Base-by-base conservation (phyloP, 2,329 filamentous ascomycete species). In the Penicillium fuscoglaucum region DNA sequence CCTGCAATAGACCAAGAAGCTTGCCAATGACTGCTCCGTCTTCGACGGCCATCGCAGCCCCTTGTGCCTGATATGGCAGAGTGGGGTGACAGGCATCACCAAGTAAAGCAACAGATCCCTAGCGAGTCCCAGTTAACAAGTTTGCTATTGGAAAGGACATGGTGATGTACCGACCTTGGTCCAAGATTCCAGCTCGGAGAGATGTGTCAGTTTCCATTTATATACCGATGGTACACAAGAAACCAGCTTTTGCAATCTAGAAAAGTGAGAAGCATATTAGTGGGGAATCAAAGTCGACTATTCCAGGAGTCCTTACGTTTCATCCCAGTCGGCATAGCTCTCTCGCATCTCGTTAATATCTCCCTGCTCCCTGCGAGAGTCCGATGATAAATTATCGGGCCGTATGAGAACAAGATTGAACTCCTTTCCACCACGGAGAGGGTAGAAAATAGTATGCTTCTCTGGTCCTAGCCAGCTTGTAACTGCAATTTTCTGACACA, bases 401-500 rank as follows among this genome's bases (percentile, higher is more conserved):
- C 83, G 80, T 0, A 89, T 73, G 0, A 89, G 74, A 0, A 89
- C 87, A 3, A 90, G 78, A 55, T 90, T 90, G 62, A 83, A 87
- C 73, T 85, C 80, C 0, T 76, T 74, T 0, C 85, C 84, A 0
- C 75, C 79, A 1, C 84, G 79, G 52, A 90, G 70, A 1, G 84
- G 84, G 67, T 89, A 90, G 0, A 81, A 83, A 0, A 89, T 83
- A 0, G 80, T 83, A 59, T 90, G 86, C 1, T 82, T 78, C 0
- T 78, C 76, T 0, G 86, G 84, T 0, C 87, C 87, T 2, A 86
- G 76, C 87, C 87, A 90, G 66, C 85, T 84, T 52, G 84, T 79
- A 7, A 82, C 78, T 0, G 74, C 74, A 0, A 80, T 79, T 0
- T 79, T 78, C 1, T 71, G 64, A 1, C 87, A 79, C 73, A 83